Evolutionary conservation across 2,329 filamentous ascomycete species (phyloP).

Genomic region (Paecilomyces sp.): DNA sequence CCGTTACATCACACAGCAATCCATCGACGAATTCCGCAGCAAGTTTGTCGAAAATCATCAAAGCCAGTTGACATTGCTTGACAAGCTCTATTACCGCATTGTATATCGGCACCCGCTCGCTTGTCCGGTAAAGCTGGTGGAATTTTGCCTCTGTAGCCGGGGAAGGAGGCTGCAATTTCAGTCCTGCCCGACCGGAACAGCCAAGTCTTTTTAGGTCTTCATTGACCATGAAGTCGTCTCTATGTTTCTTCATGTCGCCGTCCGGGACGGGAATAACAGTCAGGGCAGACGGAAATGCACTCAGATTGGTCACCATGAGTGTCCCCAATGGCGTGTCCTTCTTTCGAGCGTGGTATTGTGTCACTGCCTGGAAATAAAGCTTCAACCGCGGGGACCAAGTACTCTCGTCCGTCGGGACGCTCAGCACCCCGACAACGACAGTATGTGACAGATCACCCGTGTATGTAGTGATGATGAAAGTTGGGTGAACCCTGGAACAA

Average conservation of each 20-base stretch:
- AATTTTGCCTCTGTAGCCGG: slow-evolving; percentile 85
- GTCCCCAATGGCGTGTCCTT: slow-evolving; percentile 77
- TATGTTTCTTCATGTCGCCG: slow-evolving; percentile 73
- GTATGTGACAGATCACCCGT: slow-evolving; percentile 77
- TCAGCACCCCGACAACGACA: slow-evolving; percentile 72
- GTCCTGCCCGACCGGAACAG: slow-evolving; percentile 80
- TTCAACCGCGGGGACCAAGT: slow-evolving; percentile 73
- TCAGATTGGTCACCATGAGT: slow-evolving; percentile 90
- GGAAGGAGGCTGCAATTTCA: slow-evolving; percentile 72
- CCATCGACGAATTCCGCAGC: slow-evolving; percentile 88
- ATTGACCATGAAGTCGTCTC: slow-evolving; percentile 84
- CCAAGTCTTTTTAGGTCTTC: slow-evolving; percentile 88
- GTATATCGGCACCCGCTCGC: slow-evolving; percentile 70
- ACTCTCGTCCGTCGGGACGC: slow-evolving; percentile 71
- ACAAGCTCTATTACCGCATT: slow-evolving; percentile 80
- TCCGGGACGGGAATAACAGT: slow-evolving; percentile 88
- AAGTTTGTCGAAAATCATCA: slow-evolving; percentile 81
- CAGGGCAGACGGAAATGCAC: slow-evolving; percentile 81
- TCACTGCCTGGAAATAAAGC: slow-evolving; percentile 78
- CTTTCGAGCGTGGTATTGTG: slow-evolving; percentile 75
- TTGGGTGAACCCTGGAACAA: slow-evolving; percentile 82
- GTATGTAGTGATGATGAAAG: slow-evolving; percentile 85
- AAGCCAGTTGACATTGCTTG: slow-evolving; percentile 80
- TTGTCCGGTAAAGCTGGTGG: slow-evolving; percentile 79
- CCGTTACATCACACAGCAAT: slow-evolving; percentile 85